Evolutionary conservation across 2,329 filamentous ascomycete genomes (phyloP), one percentile per base, ranked within the genome.

Genomic region (Colletotrichum sp.): DNA sequence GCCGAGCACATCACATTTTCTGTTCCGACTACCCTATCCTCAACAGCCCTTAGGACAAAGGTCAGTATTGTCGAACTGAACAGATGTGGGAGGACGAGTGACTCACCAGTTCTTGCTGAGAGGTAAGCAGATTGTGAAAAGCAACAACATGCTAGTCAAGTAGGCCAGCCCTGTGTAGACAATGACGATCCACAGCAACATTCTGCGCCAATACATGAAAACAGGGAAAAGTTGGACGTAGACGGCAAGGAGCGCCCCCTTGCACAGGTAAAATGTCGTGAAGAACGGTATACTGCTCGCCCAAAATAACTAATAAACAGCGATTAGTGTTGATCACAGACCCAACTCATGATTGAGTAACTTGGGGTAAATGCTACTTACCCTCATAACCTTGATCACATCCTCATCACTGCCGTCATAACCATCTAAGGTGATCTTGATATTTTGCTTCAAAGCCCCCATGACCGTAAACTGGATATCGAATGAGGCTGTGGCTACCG

Each of bases 281-380:
- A 74, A 76, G 25, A 76, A 76, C 1, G 74, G 74, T 13, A 76
- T 74, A 18, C 70, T 74, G 58, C 74, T 76, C 13, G 74, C 74
- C 74, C 74, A 76, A 30, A 74, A 76, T 8, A 76, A 18, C 74
- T 76, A 13, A 13, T 3, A 8, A n/a, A 36, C 3, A 39, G 2
- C 8, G 2, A 15, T 62, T 28, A 64, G 22, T 5, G 34, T 61
- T n/a, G 56, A 39, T 12, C 8, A 27, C 13, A 8, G 1, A 13
- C 10, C 3, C 8, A 18, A 10, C 3, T 18, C 8, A 27, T 22
- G 36, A 18, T 18, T 39, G 36, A 39, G 36, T 39, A 0, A 18
- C 8, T 39, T 64, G 60, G n/a, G 13, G 16, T 36, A 5, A 10
- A 25, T 4, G 13, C 16, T 13, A 9, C 69, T 28, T 69, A 76